Evolutionary conservation across 208 protist species (phyloP).

Genomic region (Angomonas deanei): DNA sequence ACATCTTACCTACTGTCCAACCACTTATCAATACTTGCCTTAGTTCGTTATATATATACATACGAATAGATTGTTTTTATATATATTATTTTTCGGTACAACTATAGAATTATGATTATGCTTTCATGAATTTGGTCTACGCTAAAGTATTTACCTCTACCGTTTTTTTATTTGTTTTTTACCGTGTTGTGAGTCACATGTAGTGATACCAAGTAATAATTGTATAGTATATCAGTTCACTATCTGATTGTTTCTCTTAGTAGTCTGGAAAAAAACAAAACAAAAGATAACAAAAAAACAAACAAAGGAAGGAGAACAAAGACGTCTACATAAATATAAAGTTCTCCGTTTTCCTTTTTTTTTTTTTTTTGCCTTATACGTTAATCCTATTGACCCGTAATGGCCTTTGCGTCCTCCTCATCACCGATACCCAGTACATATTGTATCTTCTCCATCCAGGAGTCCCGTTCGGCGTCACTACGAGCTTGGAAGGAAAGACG

Average conservation of each 20-base stretch:
- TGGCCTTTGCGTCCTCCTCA: constrained; percentile 20
- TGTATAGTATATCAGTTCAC: constrained; percentile 6
- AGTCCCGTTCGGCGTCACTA: constrained; percentile 49
- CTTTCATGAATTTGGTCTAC: too few relatives aligned
- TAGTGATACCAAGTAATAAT: not conserved
- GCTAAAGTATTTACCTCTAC: too few relatives aligned
- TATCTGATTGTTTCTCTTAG: too few relatives aligned
- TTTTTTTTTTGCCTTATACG: constrained; percentile 3
- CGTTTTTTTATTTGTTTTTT: too few relatives aligned
- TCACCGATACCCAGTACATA: constrained; percentile 74
- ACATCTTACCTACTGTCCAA: too few relatives aligned
- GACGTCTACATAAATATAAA: not conserved
- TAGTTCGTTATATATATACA: not conserved
- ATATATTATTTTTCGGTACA: too few relatives aligned
- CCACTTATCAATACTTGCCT: too few relatives aligned
- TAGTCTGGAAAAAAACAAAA: constrained; percentile 15
- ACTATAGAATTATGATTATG: not conserved
- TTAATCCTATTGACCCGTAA: not conserved
- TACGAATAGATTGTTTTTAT: too few relatives aligned
- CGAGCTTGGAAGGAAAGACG: constrained; percentile 65
- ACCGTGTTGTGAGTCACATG: too few relatives aligned
- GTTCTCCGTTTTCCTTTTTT: not conserved
- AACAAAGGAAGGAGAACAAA: constrained; percentile 8
- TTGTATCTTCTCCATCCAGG: constrained; percentile 82
- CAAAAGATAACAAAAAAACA: constrained; percentile 13